These are phyloP conservation scores for Nothophoma quercina DNA, from an alignment of 2,329 filamentous ascomycete species.

Conservation along the genomic window DNA sequence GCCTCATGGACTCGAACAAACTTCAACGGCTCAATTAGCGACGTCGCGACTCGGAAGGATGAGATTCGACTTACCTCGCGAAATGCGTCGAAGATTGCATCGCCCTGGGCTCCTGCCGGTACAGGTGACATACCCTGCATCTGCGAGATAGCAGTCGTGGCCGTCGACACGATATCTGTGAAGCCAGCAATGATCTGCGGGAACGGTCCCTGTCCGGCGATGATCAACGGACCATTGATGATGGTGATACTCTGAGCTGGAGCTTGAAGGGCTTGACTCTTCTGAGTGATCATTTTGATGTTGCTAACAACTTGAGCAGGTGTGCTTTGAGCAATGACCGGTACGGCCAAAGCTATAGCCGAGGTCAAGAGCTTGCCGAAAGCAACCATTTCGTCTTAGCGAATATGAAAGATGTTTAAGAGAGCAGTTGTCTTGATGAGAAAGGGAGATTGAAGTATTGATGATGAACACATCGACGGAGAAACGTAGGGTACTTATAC, in stretches of 20 bases:
- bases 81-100: conserved; percentile 24
- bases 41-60: not conserved
- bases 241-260: conserved; percentile 21
- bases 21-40: conserved; percentile 3
- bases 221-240: conserved; percentile 16
- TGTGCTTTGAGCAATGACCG: conserved; percentile 11
- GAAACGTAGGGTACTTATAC: no score
- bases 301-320: conserved; percentile 21
- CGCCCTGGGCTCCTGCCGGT: conserved; percentile 2
- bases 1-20: conserved; percentile 27
- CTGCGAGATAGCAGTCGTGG: conserved; percentile 11
- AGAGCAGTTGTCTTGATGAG: not conserved
- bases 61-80: conserved; percentile 12
- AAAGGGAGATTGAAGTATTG: no score
- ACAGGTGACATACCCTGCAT: conserved; percentile 12
- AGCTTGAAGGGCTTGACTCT: conserved; percentile 19
- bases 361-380: conserved; percentile 24
- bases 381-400: conserved; percentile 18
- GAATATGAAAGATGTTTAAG: not conserved
- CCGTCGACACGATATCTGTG: conserved; percentile 18
- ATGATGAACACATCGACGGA: no score
- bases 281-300: conserved; percentile 15
- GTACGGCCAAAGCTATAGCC: conserved; percentile 20
- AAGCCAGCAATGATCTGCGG: conserved; percentile 21
- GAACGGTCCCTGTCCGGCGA: conserved; percentile 22